phyloP scores from a whole-genome alignment of 2,329 filamentous ascomycete species.

The Nectriaceae sp. region DNA sequence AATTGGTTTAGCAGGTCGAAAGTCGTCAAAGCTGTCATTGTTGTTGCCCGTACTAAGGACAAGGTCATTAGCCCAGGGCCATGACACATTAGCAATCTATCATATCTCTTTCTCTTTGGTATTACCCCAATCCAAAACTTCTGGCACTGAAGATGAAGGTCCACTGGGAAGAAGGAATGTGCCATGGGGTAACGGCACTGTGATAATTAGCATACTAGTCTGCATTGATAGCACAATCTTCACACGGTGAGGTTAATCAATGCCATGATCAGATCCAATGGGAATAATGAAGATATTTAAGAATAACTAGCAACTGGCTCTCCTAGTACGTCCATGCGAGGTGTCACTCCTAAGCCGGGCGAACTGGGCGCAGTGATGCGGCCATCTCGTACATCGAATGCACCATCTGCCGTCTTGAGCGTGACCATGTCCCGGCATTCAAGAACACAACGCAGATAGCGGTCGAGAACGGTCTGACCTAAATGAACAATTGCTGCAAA shows the following conservation, averaged over 20 bases:
- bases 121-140: no score
- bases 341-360: constrained; percentile 14
- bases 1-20: constrained; percentile 38
- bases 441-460: constrained; percentile 17
- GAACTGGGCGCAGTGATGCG: constrained; percentile 13
- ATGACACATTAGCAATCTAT: no score
- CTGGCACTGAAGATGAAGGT: no score
- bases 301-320: constrained; percentile 18
- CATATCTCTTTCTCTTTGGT: no score
- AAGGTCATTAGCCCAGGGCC: background rate
- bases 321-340: constrained; percentile 17
- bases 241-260: no score
- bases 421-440: constrained; percentile 18
- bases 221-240: no score
- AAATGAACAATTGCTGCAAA: constrained; percentile 21
- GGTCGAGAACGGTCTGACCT: constrained; percentile 17
- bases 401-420: constrained; percentile 17
- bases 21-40: constrained; percentile 37
- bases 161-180: no score
- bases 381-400: constrained; percentile 16
- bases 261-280: no score
- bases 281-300: constrained; percentile 8
- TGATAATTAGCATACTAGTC: no score
- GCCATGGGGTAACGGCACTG: no score
- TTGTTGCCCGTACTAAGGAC: constrained; percentile 31